Base-by-base conservation (phyloP, 2,329 filamentous ascomycete species). In the Ustulina deusta region DNA sequence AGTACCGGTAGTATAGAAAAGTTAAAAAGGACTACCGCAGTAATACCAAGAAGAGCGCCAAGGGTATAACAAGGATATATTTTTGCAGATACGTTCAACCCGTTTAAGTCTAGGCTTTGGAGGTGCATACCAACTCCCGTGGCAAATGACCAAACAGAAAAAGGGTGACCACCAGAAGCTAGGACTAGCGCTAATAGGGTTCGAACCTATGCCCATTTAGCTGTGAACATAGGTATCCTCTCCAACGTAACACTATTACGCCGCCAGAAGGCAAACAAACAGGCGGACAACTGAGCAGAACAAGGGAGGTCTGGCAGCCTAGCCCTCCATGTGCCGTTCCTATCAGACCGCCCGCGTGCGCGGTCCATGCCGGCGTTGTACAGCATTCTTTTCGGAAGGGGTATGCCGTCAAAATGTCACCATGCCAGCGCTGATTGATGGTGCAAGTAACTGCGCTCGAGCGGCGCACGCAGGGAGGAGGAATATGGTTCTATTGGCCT, bases 231-330 rank as follows among this genome's bases (percentile, higher is more conserved):
- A n/a, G n/a, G n/a, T n/a, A n/a, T n/a, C n/a, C n/a, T n/a, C 17
- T 6, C 22, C 27, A 38, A 52, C 22, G n/a, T 46, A 15, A 40
- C 52, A 32, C 34, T n/a, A 44, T 48, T 44, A 58, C 40, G 52
- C 42, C 22, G 20, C 15, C 44, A 15, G 25, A 17, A 54, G 46
- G 64, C 55, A 52, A 25, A 3, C n/a, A 49, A 49, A 22, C 27
- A 25, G 27, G 60, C n/a, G 27, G 22, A 34, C 27, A 44, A 29
- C 36, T 7, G 17, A 22, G 38, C 36, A n/a, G 49, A 61, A 49
- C 32, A 60, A 44, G 38, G 38, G 11, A 54, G 4, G 65, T 42
- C 48, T 54, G n/a, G n/a, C 63, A 59, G 27, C 22, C 44, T 11
- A 59, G 36, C 17, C 44, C 11, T 56, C 40, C 40, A 38, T 27